These are phyloP conservation scores for Trichoderma sp. DNA, from an alignment of 2,329 filamentous ascomycete species.

Conservation along the genomic window DNA sequence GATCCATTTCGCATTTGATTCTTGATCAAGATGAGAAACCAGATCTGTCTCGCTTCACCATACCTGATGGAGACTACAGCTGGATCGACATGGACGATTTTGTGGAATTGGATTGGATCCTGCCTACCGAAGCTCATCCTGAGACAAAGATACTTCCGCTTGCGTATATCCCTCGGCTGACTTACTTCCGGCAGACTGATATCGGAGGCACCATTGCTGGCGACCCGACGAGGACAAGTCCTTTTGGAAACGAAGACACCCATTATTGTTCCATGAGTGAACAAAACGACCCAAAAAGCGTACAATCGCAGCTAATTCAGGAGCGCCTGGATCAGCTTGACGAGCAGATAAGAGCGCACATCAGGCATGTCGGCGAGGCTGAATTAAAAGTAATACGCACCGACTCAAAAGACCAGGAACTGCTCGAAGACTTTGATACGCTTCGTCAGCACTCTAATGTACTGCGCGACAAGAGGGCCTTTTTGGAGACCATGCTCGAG, in stretches of 20 bases:
- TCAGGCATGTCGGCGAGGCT: slow-evolving; percentile 72
- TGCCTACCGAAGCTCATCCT: slow-evolving; percentile 86
- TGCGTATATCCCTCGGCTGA: slow-evolving; percentile 90
- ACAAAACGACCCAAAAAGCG: slow-evolving; percentile 82
- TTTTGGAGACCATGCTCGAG: slow-evolving; percentile 61
- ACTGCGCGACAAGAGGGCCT: slow-evolving; percentile 60
- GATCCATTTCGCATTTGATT: slow-evolving; percentile 55
- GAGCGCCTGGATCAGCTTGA: slow-evolving; percentile 78
- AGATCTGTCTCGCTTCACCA: slow-evolving; percentile 87
- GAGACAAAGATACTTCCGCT: slow-evolving; percentile 93
- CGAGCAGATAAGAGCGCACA: slow-evolving; percentile 76
- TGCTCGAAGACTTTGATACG: slow-evolving; percentile 64
- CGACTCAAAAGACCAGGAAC: slow-evolving; percentile 52
- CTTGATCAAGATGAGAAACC: slow-evolving; percentile 61
- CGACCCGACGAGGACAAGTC: slow-evolving; percentile 81
- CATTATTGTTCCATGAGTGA: slow-evolving; percentile 95
- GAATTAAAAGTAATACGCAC: slow-evolving; percentile 67
- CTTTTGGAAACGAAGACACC: slow-evolving; percentile 90
- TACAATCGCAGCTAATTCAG: slow-evolving; percentile 85
- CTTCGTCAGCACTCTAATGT: slow-evolving; percentile 59
- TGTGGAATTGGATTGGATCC: slow-evolving; percentile 94
- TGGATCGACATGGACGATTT: slow-evolving; percentile 99
- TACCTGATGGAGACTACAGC: slow-evolving; percentile 90
- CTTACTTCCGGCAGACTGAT: slow-evolving; percentile 96
- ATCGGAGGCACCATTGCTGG: slow-evolving; percentile 78